phyloP scores from a whole-genome alignment of 257 asterid species.

The Anisodus acutangulus region DNA sequence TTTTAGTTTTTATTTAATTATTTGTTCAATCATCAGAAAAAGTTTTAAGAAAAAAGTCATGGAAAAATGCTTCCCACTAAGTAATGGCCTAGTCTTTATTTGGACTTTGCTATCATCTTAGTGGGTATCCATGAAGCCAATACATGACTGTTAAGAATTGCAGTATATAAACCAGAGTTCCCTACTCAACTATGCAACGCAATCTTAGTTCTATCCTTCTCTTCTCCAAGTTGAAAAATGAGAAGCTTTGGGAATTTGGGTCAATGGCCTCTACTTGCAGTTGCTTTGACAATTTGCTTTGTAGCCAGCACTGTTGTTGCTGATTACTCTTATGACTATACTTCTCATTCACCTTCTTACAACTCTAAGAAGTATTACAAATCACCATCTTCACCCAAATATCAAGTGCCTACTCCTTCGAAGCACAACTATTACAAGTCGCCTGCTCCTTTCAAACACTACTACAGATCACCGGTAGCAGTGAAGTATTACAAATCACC shows the following conservation, averaged over 20 bases:
- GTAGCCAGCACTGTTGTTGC: not conserved
- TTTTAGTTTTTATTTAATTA: not conserved
- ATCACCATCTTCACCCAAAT: not conserved
- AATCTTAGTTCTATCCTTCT: not conserved
- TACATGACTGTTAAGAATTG: not conserved
- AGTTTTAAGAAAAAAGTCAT: too few species aligned
- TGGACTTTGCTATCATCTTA: conserved; percentile 1
- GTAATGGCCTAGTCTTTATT: not conserved
- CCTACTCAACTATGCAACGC: not conserved
- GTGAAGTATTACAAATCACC: not conserved
- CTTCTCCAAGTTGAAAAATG: not conserved
- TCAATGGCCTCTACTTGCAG: not conserved
- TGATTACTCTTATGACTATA: not conserved
- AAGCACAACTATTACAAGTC: not conserved
- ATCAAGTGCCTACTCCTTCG: not conserved
- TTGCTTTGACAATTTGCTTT: not conserved
- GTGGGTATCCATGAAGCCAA: not conserved
- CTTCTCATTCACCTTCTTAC: not conserved
- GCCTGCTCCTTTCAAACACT: not conserved
- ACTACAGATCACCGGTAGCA: not conserved
- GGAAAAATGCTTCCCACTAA: not conserved
- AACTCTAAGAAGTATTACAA: not conserved
- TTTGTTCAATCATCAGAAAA: not conserved
- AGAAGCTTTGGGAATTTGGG: not conserved
- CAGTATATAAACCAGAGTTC: not conserved